phyloP scores from a whole-genome alignment of 1,284 basidiomycete species.

The Naganishia sp. region DNA sequence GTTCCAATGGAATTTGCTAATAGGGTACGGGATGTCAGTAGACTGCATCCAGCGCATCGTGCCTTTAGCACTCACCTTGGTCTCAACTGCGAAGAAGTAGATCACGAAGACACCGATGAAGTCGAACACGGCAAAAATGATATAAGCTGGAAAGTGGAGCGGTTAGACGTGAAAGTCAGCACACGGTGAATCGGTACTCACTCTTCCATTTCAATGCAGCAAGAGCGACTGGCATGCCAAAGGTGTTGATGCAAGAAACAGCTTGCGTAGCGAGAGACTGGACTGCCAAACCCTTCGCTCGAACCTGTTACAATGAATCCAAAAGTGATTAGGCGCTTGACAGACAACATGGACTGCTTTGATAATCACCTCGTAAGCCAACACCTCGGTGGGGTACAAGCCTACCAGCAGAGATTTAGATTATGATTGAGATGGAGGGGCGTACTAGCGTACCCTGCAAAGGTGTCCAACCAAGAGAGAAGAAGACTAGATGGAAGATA shows the following conservation, averaged over 20 bases:
- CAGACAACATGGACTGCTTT: no score
- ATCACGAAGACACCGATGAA: slow-evolving; percentile 62
- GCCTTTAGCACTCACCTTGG: slow-evolving; percentile 44
- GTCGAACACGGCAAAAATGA: slow-evolving; percentile 61
- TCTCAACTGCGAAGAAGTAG: slow-evolving; percentile 60
- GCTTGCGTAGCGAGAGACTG: slow-evolving; percentile 36
- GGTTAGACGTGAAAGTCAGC: not conserved
- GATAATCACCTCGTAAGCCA: slow-evolving; percentile 55
- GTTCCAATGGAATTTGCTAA: slow-evolving; percentile 59
- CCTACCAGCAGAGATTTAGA: not conserved
- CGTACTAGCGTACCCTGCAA: slow-evolving; percentile 55
- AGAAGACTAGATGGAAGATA: slow-evolving; percentile 57
- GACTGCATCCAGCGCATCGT: not conserved
- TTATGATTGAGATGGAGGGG: slow-evolving; percentile 35
- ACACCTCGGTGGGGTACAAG: slow-evolving; percentile 60
- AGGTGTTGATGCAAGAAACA: slow-evolving; percentile 32
- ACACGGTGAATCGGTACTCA: slow-evolving; percentile 31
- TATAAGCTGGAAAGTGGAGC: slow-evolving; percentile 54
- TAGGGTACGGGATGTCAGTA: not conserved
- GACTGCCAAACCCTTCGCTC: slow-evolving; percentile 58
- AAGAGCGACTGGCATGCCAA: slow-evolving; percentile 41
- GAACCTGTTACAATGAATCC: slow-evolving; percentile 38
- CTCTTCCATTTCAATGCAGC: slow-evolving; percentile 40
- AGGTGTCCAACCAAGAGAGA: slow-evolving; percentile 62
- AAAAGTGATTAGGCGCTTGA: not conserved